Evolutionary conservation across 345 rosid species (phyloP), one percentile per base, ranked within the genome.

Genomic region (Populus tremula): DNA sequence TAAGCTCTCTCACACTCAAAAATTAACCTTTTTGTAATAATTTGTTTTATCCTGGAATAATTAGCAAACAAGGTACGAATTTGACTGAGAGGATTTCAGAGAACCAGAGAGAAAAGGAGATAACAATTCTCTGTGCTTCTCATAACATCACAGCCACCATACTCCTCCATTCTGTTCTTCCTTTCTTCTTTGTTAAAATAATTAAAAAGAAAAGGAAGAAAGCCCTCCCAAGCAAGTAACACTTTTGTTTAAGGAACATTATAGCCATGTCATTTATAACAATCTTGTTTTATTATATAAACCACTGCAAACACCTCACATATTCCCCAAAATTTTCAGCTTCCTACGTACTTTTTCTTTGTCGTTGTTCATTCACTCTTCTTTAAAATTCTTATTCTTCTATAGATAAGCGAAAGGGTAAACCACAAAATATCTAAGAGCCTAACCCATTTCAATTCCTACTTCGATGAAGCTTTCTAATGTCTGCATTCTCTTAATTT

Each of bases 401-500:
- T 66, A 39, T 76, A 66, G 67, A 70, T 72, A 83, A 73, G 70
- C 56, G 67, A 9, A 53, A 53, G n/a, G 25, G 41, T 72, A 62
- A 71, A 53, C 41, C 35, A 39, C 70, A 53, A 69, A 69, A 78
- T 6, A n/a, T 35, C 71, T 23, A 53, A n/a, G 43, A 65, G 4
- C 23, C 31, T 27, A 29, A 53, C 23, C 71, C 76, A 69, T 68
- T 76, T 38, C 76, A 71, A 14, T 63, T 79, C 67, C 63, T 53
- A 41, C 74, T 77, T 67, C 77, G 63, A 86, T 21, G 79, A 85
- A 86, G 87, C 86, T 77, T 86, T 85, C 50, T 3, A 27, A 45
- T 33, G 78, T 71, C 82, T 78, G 77, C 90, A 86, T 91, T 86
- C 39, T 87, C 73, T 78, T 78, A 74, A 36, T 81, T 45, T 74